Conservation (phyloP, 495 filamentous ascomycete species). For the Trichoderma erinaceum region DNA sequence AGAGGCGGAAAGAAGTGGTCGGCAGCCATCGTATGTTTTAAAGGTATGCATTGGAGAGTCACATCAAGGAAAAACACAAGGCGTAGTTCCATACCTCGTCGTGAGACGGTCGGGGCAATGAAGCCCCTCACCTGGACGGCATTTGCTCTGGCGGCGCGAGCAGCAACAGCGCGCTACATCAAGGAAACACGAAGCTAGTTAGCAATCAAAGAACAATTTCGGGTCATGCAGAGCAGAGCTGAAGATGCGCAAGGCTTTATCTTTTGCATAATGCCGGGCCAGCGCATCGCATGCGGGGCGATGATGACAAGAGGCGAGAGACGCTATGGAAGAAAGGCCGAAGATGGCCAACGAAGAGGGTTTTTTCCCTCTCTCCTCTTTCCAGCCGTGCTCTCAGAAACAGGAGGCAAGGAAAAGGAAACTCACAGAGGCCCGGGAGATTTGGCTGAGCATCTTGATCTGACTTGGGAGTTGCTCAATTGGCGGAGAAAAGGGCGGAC, state of each 20-base stretch:
- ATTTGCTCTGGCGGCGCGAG: conserved; percentile 59
- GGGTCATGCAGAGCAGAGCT: background rate
- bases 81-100: conserved; percentile 56
- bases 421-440: conserved; percentile 25
- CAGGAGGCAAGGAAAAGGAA: background rate
- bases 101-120: conserved; percentile 64
- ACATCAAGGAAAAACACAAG: conserved; percentile 26
- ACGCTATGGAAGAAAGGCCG: background rate
- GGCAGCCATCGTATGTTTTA: background rate
- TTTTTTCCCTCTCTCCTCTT: background rate
- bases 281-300: conserved; percentile 13
- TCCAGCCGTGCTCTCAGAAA: background rate
- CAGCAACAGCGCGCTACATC: conserved; percentile 56
- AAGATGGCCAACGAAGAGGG: background rate
- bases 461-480: conserved; percentile 24
- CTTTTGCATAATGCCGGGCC: background rate
- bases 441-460: conserved; percentile 29
- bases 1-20: background rate
- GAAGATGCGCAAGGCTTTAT: background rate
- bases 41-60: background rate
- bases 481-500: conserved; percentile 14
- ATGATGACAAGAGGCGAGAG: background rate
- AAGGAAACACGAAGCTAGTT: background rate
- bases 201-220: background rate
- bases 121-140: conserved; percentile 71